Evolutionary conservation across 805 yeast species (phyloP).

Genomic region (Starmerella potacharoeniae): DNA sequence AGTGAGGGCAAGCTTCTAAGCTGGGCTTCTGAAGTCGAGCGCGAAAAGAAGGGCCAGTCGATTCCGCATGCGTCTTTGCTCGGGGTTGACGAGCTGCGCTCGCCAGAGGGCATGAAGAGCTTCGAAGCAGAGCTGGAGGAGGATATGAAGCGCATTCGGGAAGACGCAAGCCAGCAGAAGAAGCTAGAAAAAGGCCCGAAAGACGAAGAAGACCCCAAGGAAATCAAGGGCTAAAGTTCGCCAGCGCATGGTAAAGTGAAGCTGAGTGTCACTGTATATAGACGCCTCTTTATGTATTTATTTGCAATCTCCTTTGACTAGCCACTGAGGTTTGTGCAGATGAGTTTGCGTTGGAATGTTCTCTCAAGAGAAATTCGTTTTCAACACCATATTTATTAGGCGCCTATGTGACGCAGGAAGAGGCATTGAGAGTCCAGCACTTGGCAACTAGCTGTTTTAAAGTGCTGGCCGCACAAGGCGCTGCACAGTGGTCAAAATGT

Average conservation of each 20-base stretch:
- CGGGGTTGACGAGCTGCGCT: conserved; percentile 21
- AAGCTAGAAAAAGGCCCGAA: not conserved
- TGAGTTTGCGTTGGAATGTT: not conserved
- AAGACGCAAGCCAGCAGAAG: not conserved
- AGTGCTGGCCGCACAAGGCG: not conserved
- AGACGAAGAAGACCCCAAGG: not conserved
- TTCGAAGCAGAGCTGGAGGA: conserved; percentile 16
- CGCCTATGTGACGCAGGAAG: too few relatives aligned
- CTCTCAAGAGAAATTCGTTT: too few relatives aligned
- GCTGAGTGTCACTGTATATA: not conserved
- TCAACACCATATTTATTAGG: too few relatives aligned
- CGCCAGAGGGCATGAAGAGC: conserved; percentile 10
- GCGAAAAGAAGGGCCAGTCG: conserved; percentile 15
- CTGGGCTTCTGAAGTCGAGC: conserved; percentile 25
- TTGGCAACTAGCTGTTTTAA: not conserved
- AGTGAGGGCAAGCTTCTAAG: conserved; percentile 18
- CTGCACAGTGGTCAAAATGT: not conserved
- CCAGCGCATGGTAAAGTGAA: too few relatives aligned
- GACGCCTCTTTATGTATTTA: not conserved
- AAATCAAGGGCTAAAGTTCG: not conserved
- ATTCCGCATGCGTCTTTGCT: conserved; percentile 29
- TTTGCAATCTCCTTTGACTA: not conserved
- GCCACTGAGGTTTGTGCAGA: too few relatives aligned
- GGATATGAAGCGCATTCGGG: conserved; percentile 10
- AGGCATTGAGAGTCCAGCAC: too few relatives aligned